Conservation (phyloP, 2,329 filamentous ascomycete species). For the Sclerotinia minor region DNA sequence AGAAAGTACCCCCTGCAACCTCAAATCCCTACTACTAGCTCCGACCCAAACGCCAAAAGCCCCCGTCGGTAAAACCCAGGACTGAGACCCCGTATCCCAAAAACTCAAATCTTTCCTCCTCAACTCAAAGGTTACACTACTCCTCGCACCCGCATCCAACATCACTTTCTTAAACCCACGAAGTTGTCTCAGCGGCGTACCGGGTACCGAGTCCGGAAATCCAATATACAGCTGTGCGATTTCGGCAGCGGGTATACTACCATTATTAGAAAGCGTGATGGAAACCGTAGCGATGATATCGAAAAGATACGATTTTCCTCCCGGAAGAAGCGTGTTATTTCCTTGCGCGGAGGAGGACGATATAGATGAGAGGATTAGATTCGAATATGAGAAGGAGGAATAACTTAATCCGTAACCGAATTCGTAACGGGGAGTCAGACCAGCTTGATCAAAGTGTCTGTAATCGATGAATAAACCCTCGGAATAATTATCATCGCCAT, state of each 20-base stretch:
- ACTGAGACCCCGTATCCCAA: constrained; percentile 61
- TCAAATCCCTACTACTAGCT: constrained; percentile 36
- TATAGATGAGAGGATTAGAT: constrained; percentile 28
- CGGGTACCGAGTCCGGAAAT: constrained; percentile 44
- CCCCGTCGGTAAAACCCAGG: constrained; percentile 52
- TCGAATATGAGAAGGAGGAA: constrained; percentile 50
- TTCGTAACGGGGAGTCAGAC: constrained; percentile 43
- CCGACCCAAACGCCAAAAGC: constrained; percentile 34
- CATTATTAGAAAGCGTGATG: not conserved
- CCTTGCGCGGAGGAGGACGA: constrained; percentile 22
- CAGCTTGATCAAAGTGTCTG: constrained; percentile 50
- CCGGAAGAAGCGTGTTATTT: constrained; percentile 8
- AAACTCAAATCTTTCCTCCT: constrained; percentile 53
- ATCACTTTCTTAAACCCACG: constrained; percentile 62
- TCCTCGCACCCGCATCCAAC: constrained; percentile 49
- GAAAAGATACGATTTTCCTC: constrained; percentile 10
- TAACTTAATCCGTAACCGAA: constrained; percentile 56
- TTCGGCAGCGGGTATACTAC: not conserved
- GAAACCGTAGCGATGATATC: not conserved
- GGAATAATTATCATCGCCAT: constrained; percentile 41
- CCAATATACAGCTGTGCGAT: constrained; percentile 27
- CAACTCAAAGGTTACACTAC: constrained; percentile 47
- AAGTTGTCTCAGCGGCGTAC: constrained; percentile 56
- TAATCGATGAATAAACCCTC: constrained; percentile 57
- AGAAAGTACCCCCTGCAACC: constrained; percentile 29